Evolutionary conservation across 139 green algal genomes (phyloP), one percentile per base, ranked within the genome.

Genomic region (Micractinium sp.): DNA sequence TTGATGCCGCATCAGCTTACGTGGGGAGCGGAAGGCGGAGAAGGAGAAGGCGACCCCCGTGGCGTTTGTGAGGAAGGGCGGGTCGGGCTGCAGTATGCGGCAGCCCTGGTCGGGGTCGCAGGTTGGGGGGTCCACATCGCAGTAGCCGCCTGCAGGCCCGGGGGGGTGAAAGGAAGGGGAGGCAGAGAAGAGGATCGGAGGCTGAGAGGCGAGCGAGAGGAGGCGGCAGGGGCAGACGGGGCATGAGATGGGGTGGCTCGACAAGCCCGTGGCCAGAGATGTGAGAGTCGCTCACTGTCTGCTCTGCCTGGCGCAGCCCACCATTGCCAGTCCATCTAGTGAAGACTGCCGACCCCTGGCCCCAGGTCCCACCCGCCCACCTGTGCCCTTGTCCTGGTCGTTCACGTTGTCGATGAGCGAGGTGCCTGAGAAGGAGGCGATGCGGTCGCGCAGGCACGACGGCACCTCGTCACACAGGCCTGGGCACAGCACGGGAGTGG

Each of bases 391-490:
- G 81, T 89, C 74, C 76, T 35, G 35, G 79, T 88, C n/a, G 29
- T 78, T 77, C 35, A 92, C 22, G 20, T 23, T 39, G 89, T 93
- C 87, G 19, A 94, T 84, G 33, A 94, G 88, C 0, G 85, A 86
- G 23, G 92, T 94, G 63, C 92, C 92, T 0, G 80, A 29, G 27
- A 90, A 90, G 20, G 75, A 76, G 0, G 41, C 9, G 71, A 94
- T 67, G 69, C 88, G 88, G 23, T 81, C 77, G 19, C 73, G 35
- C 69, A 94, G 86, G 87, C 92, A 94, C 3, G 53, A 3, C 16
- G 90, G 90, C 56, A 94, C 81, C 71, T 90, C 85, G 61, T 90
- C 86, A 56, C 92, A 94, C 86, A 94, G 71, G 36, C 88, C 86
- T 92, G 79, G 25, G 69, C 69, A 76, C 69, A 35, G 69, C 27